Percentiles rank a stretch among this genome's conserved stretches.
These are phyloP conservation scores for Aspergillus viridinutans DNA, from an alignment of 2,329 filamentous ascomycete species.

Conservation along the genomic window DNA sequence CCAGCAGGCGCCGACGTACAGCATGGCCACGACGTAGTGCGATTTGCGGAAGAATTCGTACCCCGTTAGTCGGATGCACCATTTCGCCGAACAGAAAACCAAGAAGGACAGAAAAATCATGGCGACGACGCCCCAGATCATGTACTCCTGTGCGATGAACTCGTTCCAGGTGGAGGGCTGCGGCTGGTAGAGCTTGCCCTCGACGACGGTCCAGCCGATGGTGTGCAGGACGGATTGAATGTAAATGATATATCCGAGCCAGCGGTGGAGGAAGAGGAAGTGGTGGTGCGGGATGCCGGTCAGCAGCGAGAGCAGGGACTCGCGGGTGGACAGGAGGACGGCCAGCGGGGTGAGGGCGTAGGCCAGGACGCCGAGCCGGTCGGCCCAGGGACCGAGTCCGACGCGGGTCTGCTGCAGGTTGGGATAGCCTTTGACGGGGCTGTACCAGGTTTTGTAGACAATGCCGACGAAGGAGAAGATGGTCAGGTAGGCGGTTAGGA, in stretches of 20 bases:
- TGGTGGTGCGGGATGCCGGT: constrained; percentile 72
- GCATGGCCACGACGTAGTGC: constrained; percentile 67
- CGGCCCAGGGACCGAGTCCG: constrained; percentile 62
- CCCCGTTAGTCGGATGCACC: constrained; percentile 61
- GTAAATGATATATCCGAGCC: constrained; percentile 70
- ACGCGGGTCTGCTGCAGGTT: constrained; percentile 60
- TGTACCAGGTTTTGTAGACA: constrained; percentile 64
- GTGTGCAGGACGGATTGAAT: constrained; percentile 66
- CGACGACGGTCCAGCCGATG: constrained; percentile 65
- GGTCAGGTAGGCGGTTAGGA: constrained; percentile 59
- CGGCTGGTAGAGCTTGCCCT: constrained; percentile 65
- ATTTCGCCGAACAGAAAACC: constrained; percentile 55
- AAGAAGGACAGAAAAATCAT: constrained; percentile 61
- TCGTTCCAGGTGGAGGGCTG: constrained; percentile 57
- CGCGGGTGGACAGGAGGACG: constrained; percentile 62
- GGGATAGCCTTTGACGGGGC: constrained; percentile 58
- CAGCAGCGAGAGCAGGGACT: constrained; percentile 64
- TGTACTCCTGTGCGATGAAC: constrained; percentile 63
- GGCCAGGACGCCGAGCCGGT: constrained; percentile 66
- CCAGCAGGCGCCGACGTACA: constrained; percentile 73
- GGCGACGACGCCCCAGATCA: constrained; percentile 69
- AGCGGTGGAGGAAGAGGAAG: constrained; percentile 74
- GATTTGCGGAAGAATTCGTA: constrained; percentile 75
- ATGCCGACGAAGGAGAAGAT: constrained; percentile 69
- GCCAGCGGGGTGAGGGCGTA: constrained; percentile 71